phyloP scores from a whole-genome alignment of 768 basidiomycete genomes.

The Jaapia argillacea region DNA sequence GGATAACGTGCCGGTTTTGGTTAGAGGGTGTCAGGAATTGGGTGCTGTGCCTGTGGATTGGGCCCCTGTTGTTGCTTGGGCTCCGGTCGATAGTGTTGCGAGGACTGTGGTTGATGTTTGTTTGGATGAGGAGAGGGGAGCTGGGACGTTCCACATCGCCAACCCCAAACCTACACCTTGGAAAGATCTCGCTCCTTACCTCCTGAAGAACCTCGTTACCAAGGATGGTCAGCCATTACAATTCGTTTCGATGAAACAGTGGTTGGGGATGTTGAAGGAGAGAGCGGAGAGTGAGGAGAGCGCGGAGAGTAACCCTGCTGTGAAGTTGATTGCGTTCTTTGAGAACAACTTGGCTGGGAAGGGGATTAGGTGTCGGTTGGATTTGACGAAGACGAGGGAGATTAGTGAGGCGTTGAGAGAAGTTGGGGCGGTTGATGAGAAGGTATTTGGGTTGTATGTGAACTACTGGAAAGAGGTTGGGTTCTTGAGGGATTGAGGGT shows the following conservation, averaged over 20 bases:
- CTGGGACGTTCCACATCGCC: constrained; percentile 5
- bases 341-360: constrained; percentile 5
- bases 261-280: constrained; percentile 2
- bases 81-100: constrained; percentile 5
- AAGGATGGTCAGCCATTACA: neutral
- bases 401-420: constrained; percentile 42
- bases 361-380: constrained; percentile 4
- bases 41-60: constrained; percentile 4
- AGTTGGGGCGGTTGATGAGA: constrained; percentile 63
- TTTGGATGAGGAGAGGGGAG: constrained; percentile 1
- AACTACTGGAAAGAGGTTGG: constrained; percentile 5
- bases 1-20: constrained; percentile 3
- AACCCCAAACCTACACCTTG: constrained; percentile 6
- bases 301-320: constrained; percentile 4
- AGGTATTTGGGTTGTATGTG: constrained; percentile 20
- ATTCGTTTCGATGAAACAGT: constrained; percentile 1
- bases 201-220: neutral
- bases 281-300: constrained; percentile 1
- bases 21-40: constrained; percentile 5
- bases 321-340: constrained; percentile 4
- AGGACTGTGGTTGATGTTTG: constrained; percentile 4
- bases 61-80: constrained; percentile 4
- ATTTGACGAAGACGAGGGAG: constrained; percentile 4
- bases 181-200: constrained; percentile 1
- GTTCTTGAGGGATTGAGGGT: too few species aligned